Evolutionary conservation across 306 rosid genomes (phyloP), one percentile per base, ranked within the genome.

Genomic region (Prunus kanzakura): DNA sequence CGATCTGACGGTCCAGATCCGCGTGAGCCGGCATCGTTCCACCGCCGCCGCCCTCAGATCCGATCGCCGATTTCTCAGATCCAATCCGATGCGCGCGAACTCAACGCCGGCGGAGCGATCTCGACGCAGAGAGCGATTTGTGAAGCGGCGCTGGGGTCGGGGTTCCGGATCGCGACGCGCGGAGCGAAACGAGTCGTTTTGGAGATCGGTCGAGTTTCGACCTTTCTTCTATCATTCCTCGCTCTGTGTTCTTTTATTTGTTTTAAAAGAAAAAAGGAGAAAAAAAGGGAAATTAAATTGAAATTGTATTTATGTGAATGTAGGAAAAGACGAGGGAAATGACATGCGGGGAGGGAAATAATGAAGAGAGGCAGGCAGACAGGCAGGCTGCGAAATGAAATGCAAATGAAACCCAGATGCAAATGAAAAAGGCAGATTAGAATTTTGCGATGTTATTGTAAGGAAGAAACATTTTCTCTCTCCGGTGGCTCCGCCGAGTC

Each of bases 1-100:
- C 98, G 88, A 94, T 94, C 96, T 94, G 98, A 86, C 93, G 93
- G 91, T 92, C 97, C 92, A 94, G 97, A 94, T 94, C 97, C 93
- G 92, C 84, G 73, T 89, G 89, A 52, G 97, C 85, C 89, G 97
- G 97, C 98, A 94, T 94, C 91, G 89, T 81, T 84, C 69, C 47
- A 45, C 64, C 67, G 30, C 62, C 38, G 8, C 60, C 64, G 19
- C 38, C 67, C 58, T 75, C 81, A 89, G 97, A 93, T 93, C 95
- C 80, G 56, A 43, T 64, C 76, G 50, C 35, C 75, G 70, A 64
- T 55, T 69, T 69, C 73, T 57, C 72, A 49, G 86, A 86, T 86
- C 91, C 76, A 58, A 68, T 7, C 67, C 43, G 67, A 43, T 15
- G 71, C 18, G 63, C 30, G 30, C 32, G 38, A 57, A 58, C 50